Conservation (phyloP, 768 basidiomycete genomes). For the Tylopilus intermedius region DNA sequence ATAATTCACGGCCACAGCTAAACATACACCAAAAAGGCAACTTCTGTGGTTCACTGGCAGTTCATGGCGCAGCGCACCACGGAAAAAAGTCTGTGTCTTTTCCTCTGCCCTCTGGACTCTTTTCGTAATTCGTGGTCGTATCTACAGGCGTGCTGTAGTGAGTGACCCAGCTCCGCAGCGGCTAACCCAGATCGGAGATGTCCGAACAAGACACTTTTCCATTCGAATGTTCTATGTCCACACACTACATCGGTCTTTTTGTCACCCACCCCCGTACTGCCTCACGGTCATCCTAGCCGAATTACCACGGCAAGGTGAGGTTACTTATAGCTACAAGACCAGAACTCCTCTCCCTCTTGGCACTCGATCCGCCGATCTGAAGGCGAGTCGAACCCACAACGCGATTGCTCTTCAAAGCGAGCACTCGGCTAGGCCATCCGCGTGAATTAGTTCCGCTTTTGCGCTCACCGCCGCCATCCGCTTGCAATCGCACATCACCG, state of each 20-base stretch:
- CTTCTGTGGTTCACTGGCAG: slow-evolving; percentile 7
- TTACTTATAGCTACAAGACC: not conserved
- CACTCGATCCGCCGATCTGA: no score
- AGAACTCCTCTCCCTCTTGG: not conserved
- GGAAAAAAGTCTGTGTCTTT: not conserved
- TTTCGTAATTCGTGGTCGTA: not conserved
- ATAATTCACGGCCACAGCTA: not conserved
- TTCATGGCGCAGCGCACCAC: not conserved
- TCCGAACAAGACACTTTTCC: slow-evolving; percentile 15
- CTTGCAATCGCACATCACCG: no score
- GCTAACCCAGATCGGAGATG: slow-evolving; percentile 8
- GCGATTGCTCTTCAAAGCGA: no score
- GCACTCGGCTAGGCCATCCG: no score
- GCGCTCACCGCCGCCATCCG: no score
- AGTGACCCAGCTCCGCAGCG: not conserved
- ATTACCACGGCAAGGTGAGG: not conserved
- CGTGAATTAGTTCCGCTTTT: no score
- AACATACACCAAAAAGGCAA: slow-evolving; percentile 9
- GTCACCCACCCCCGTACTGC: slow-evolving; percentile 4
- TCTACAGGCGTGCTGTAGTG: not conserved
- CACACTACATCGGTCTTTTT: slow-evolving; percentile 3
- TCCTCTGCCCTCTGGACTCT: not conserved
- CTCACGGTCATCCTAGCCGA: not conserved
- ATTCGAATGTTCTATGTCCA: slow-evolving; percentile 26
- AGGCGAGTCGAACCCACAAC: no score